A percentile compares a stretch with the other conserved stretches of the same genome.
phyloP scores from a whole-genome alignment of 129 eudicot species.

The Centrapalus pauciflorus region DNA sequence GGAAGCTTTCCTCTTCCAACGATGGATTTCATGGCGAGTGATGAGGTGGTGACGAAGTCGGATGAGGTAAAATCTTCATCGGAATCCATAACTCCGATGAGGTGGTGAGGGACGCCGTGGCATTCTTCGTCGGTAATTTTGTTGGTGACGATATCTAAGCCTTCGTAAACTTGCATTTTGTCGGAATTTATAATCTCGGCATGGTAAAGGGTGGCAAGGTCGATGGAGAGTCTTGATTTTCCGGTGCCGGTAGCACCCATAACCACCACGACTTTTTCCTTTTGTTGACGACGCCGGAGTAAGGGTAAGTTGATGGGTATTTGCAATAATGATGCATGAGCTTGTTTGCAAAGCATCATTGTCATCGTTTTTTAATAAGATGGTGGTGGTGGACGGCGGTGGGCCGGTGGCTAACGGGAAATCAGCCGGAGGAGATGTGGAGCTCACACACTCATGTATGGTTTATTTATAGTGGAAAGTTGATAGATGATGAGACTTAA shows the following conservation, averaged over 20 bases:
- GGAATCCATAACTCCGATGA: conserved; percentile 58
- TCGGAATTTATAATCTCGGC: conserved; percentile 85
- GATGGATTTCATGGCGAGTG: conserved; percentile 49
- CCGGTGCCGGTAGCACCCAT: conserved; percentile 95
- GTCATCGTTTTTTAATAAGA: conserved; percentile 7
- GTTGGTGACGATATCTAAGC: conserved; percentile 74
- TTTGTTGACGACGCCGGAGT: conserved; percentile 27
- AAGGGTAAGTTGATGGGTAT: conserved; percentile 31
- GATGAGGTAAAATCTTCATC: conserved; percentile 43
- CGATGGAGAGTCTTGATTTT: conserved; percentile 70
- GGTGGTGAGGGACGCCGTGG: conserved; percentile 67
- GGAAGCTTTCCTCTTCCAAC: conserved; percentile 50
- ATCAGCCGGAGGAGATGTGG: conserved; percentile 17
- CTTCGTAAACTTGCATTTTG: conserved; percentile 75
- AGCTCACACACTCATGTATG: too few relatives aligned
- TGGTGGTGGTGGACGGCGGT: not conserved
- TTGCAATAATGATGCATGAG: conserved; percentile 28
- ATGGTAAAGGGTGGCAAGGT: conserved; percentile 50
- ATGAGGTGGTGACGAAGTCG: conserved; percentile 48
- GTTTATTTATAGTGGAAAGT: too few relatives aligned
- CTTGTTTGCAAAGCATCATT: conserved; percentile 40
- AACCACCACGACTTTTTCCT: conserved; percentile 75
- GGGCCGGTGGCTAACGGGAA: not conserved
- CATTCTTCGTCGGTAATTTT: conserved; percentile 61
- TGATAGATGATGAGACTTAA: too few relatives aligned